Conservation (phyloP, 805 yeast species). For the Vanderwaltozyma tropicalis region DNA sequence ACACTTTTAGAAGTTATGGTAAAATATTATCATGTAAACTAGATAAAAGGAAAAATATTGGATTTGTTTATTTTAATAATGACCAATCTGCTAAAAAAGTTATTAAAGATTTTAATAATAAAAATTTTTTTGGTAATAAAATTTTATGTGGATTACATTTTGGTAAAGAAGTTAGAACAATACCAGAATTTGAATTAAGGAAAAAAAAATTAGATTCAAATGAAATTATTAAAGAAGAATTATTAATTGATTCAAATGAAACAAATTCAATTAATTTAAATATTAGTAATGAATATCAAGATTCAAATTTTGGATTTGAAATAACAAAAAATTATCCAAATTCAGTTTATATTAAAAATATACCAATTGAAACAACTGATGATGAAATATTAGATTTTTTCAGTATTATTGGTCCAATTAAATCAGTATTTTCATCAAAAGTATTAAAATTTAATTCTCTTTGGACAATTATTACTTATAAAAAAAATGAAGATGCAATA, state of each 20-base stretch:
- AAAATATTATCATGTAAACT: slow-evolving; percentile 35
- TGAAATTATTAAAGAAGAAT: slow-evolving; percentile 17
- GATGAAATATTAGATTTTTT: slow-evolving; percentile 24
- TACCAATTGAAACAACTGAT: slow-evolving; percentile 24
- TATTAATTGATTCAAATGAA: slow-evolving; percentile 11
- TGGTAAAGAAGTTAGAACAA: slow-evolving; percentile 26
- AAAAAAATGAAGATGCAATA: slow-evolving; percentile 28
- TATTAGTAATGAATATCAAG: slow-evolving; percentile 2
- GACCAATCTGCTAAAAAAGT: slow-evolving; percentile 30
- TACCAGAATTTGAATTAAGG: slow-evolving; percentile 26
- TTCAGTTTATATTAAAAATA: slow-evolving; percentile 28
- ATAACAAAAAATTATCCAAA: slow-evolving; percentile 21
- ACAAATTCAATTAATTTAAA: background rate
- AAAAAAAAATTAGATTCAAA: slow-evolving; percentile 18
- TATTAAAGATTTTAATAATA: slow-evolving; percentile 28
- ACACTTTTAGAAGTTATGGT: slow-evolving; percentile 40
- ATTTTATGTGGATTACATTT: slow-evolving; percentile 35
- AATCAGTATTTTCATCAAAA: slow-evolving; percentile 27
- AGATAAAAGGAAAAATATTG: slow-evolving; percentile 32
- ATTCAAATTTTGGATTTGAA: too few relatives aligned
- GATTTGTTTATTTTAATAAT: slow-evolving; percentile 34
- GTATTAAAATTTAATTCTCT: slow-evolving; percentile 17
- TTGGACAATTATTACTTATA: slow-evolving; percentile 36
- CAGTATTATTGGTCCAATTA: slow-evolving; percentile 26
- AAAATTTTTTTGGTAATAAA: slow-evolving; percentile 24